These are phyloP conservation scores for Pinus taeda DNA, from an alignment of 75 land plant genomes.

Conservation along the genomic window DNA sequence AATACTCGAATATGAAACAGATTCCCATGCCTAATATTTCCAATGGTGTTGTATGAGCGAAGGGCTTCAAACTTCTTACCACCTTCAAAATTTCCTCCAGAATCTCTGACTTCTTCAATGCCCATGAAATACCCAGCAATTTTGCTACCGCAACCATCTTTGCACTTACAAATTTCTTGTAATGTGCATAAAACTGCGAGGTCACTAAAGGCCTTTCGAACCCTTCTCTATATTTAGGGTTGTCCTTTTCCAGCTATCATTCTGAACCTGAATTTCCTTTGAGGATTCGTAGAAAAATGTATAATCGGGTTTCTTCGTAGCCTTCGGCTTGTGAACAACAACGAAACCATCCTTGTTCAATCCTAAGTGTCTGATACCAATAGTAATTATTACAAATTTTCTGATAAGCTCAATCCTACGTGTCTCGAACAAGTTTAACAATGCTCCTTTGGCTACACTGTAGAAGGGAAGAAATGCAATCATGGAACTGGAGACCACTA, in stretches of 20 bases:
- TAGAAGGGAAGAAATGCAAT: constrained; percentile 30
- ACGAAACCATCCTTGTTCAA: constrained; percentile 14
- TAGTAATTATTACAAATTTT: constrained; percentile 17
- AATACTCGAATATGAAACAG: too few species aligned
- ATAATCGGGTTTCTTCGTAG: constrained; percentile 22
- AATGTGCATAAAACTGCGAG: too few species aligned
- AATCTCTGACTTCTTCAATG: too few species aligned
- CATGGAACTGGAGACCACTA: constrained; percentile 30
- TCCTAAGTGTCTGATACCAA: not conserved
- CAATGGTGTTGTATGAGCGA: too few species aligned
- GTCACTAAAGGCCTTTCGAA: too few species aligned
- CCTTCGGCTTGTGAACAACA: constrained; percentile 29
- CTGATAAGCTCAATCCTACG: constrained; percentile 23
- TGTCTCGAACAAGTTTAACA: constrained; percentile 33
- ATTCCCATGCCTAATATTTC: too few species aligned
- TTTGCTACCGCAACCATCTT: too few species aligned
- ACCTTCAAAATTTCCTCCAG: too few species aligned
- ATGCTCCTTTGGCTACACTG: constrained; percentile 34
- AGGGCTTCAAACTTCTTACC: too few species aligned
- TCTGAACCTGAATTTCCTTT: constrained; percentile 75
- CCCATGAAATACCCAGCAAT: too few species aligned
- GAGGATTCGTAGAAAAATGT: constrained; percentile 84
- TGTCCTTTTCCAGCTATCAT: constrained; percentile 81
- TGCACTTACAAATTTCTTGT: too few species aligned
- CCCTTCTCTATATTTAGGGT: constrained; percentile 73